A percentile compares a stretch with the other conserved stretches of the same genome.
These are phyloP conservation scores for Oryza officinalis DNA, from an alignment of 176 grass and related monocot genomes.

Conservation along the genomic window DNA sequence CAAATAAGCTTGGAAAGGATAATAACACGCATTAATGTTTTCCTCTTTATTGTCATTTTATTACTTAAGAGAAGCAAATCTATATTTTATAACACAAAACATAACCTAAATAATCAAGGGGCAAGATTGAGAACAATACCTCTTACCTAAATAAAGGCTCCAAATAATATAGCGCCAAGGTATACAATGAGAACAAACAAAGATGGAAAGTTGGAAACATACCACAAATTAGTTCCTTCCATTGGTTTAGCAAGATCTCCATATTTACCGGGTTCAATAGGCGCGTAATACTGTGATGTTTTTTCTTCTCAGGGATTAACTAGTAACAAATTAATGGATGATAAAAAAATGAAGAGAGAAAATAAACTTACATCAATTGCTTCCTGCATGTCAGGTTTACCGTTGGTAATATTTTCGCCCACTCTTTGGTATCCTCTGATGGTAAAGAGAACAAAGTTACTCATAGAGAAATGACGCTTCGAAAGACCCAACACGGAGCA, in stretches of 20 bases:
- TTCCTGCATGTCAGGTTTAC: slow-evolving; percentile 97
- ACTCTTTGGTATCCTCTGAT: slow-evolving; percentile 81
- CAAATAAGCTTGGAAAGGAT: too few species aligned
- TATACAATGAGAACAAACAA: background rate
- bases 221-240: slow-evolving; percentile 90
- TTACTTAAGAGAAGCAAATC: too few species aligned
- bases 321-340: slow-evolving; percentile 2
- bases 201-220: slow-evolving; percentile 30
- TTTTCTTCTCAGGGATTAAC: slow-evolving; percentile 9
- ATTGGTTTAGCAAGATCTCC: slow-evolving; percentile 79
- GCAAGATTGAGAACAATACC: too few species aligned
- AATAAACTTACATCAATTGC: slow-evolving; percentile 85
- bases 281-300: slow-evolving; percentile 65
- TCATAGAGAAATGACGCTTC: too few species aligned
- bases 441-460: background rate
- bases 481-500: background rate
- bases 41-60: too few species aligned
- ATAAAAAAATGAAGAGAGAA: background rate
- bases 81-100: too few species aligned
- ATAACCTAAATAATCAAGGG: too few species aligned
- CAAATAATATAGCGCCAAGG: background rate
- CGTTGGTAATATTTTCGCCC: slow-evolving; percentile 85
- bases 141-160: too few species aligned
- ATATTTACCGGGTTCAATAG: slow-evolving; percentile 62
- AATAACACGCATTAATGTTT: too few species aligned